These are phyloP conservation scores for Fusarium buxicola DNA, from an alignment of 2,329 filamentous ascomycete genomes.

Conservation along the genomic window DNA sequence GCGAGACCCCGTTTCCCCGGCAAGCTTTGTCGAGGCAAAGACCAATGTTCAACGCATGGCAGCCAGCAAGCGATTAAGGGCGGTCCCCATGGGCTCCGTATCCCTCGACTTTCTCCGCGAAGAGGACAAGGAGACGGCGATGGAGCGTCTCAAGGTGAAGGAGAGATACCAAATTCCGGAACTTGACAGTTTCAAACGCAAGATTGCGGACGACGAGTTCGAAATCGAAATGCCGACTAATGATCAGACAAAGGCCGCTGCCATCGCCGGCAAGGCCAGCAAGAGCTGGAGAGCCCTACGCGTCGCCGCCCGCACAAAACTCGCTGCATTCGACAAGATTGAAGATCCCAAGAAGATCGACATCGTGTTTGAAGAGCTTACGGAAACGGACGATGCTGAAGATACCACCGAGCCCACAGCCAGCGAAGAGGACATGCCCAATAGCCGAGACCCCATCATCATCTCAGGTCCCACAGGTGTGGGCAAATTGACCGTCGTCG, in stretches of 20 bases:
- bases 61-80: conserved; percentile 76
- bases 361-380: conserved; percentile 64
- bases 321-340: conserved; percentile 86
- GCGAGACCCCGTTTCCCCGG: conserved; percentile 74
- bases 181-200: conserved; percentile 75
- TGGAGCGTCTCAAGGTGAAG: conserved; percentile 76
- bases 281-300: conserved; percentile 92
- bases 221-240: conserved; percentile 85
- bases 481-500: conserved; percentile 73
- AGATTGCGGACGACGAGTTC: conserved; percentile 83
- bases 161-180: conserved; percentile 76
- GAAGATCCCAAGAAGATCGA: conserved; percentile 81
- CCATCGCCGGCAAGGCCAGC: conserved; percentile 81
- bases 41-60: conserved; percentile 73
- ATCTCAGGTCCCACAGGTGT: conserved; percentile 73
- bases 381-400: conserved; percentile 53
- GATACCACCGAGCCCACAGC: conserved; percentile 51
- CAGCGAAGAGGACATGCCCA: conserved; percentile 55
- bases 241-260: conserved; percentile 65
- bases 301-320: conserved; percentile 77
- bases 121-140: conserved; percentile 65
- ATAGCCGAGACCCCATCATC: conserved; percentile 68
- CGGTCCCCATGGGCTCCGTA: conserved; percentile 77
- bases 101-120: conserved; percentile 83
- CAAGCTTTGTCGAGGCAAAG: conserved; percentile 77